phyloP scores from a whole-genome alignment of 495 filamentous ascomycete species.

The Tricharina praecox region DNA sequence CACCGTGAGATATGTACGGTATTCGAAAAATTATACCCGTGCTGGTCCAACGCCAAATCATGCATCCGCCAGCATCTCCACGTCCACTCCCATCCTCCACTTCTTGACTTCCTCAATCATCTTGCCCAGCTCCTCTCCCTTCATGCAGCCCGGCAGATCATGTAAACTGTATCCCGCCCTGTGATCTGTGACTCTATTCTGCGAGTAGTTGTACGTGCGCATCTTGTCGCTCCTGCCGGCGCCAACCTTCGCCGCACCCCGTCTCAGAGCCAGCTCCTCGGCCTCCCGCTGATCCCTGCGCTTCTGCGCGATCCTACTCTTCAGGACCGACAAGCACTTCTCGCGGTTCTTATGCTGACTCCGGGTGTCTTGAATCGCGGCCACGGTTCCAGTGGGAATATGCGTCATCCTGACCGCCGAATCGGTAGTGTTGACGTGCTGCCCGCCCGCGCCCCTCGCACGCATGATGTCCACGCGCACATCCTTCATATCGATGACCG shows the following conservation, averaged over 20 bases:
- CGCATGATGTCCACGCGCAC: constrained; percentile 82
- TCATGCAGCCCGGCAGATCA: constrained; percentile 65
- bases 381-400: constrained; percentile 66
- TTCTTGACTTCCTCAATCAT: constrained; percentile 40
- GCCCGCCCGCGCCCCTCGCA: constrained; percentile 77
- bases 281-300: constrained; percentile 74
- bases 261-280: constrained; percentile 50
- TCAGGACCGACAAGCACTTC: constrained; percentile 69
- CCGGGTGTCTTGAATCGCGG: constrained; percentile 79
- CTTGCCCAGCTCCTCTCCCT: constrained; percentile 50
- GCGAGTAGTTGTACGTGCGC: constrained; percentile 84
- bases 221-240: constrained; percentile 87
- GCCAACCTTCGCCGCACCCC: constrained; percentile 57
- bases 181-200: constrained; percentile 90
- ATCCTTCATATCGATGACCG: constrained; percentile 70
- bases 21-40: too few relatives aligned
- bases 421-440: constrained; percentile 97
- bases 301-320: constrained; percentile 64
- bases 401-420: constrained; percentile 89
- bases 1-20: too few relatives aligned
- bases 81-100: constrained; percentile 1
- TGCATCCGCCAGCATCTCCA: too few relatives aligned
- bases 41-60: too few relatives aligned
- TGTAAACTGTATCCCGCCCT: constrained; percentile 66
- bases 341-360: constrained; percentile 81